Evolutionary conservation across 257 asterid species (phyloP).

Genomic region (Anisodus tanguticus): DNA sequence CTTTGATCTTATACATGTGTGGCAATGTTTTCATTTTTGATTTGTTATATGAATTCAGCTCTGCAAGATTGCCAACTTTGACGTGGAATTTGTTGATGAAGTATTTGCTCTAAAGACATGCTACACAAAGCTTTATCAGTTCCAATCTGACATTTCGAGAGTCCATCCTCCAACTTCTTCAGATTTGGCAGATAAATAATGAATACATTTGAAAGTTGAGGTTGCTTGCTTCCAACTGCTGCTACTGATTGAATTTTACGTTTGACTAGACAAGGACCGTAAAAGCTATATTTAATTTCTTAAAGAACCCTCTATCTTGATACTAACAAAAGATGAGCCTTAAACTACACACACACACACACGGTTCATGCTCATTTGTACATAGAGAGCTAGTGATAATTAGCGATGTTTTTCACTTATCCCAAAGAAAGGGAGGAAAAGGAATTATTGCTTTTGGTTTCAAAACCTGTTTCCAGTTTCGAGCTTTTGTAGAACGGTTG

Average conservation of each 20-base stretch:
- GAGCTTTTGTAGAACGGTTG: not conserved
- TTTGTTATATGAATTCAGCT: slow-evolving; percentile 52
- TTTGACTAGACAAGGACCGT: slow-evolving; percentile 21
- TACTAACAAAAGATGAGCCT: not conserved
- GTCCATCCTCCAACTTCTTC: not conserved
- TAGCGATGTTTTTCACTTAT: not conserved
- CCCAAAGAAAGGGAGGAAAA: not conserved
- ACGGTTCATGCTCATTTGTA: not conserved
- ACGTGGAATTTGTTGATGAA: slow-evolving; percentile 83
- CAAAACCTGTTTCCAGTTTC: slow-evolving; percentile 8
- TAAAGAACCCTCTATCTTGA: not conserved
- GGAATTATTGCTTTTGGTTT: slow-evolving; percentile 3
- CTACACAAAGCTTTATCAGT: not conserved
- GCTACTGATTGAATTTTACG: slow-evolving; percentile 22
- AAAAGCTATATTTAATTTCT: not conserved
- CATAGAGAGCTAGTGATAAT: not conserved
- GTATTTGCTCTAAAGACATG: slow-evolving; percentile 58
- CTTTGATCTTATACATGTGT: slow-evolving; percentile 28
- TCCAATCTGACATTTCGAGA: not conserved
- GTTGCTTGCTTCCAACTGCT: slow-evolving; percentile 16
- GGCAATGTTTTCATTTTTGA: slow-evolving; percentile 31
- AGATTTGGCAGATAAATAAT: not conserved
- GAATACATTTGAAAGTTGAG: not conserved
- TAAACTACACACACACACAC: not conserved
- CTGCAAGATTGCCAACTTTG: slow-evolving; percentile 74